phyloP scores from a whole-genome alignment of 2,329 filamentous ascomycete species.

The Fusarium mangiferae region DNA sequence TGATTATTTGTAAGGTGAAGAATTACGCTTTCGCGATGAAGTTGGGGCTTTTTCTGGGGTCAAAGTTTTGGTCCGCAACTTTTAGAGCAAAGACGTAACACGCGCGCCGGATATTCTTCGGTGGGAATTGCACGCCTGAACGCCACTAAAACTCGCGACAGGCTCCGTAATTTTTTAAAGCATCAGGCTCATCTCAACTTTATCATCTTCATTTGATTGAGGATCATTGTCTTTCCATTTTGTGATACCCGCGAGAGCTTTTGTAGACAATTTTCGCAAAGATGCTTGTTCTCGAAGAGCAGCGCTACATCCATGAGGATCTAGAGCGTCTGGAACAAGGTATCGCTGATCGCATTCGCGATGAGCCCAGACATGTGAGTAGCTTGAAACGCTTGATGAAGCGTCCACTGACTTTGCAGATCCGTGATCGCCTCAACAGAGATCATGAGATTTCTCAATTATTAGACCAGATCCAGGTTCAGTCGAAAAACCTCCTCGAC shows the following conservation, averaged over 20 bases:
- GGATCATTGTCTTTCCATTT: background rate
- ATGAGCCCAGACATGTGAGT: conserved; percentile 88
- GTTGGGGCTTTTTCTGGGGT: conserved; percentile 13
- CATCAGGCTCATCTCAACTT: conserved; percentile 31
- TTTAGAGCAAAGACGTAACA: conserved; percentile 28
- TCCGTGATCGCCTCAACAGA: conserved; percentile 86
- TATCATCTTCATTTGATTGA: conserved; percentile 4
- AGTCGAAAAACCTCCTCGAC: conserved; percentile 81
- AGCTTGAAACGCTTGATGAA: background rate
- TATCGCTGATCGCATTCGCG: conserved; percentile 85
- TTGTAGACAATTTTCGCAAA: conserved; percentile 5
- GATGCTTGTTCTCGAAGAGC: conserved; percentile 92
- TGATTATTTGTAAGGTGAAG: background rate
- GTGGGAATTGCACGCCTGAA: conserved; percentile 30
- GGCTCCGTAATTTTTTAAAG: conserved; percentile 44
- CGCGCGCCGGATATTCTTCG: conserved; percentile 47
- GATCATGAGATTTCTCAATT: conserved; percentile 94
- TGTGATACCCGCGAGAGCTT: background rate
- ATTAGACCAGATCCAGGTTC: conserved; percentile 85
- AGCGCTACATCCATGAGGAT: conserved; percentile 95
- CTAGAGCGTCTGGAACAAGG: conserved; percentile 95
- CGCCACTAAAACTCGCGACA: conserved; percentile 44
- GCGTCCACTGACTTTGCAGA: conserved; percentile 60
- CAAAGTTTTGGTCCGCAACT: conserved; percentile 44
- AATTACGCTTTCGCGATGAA: conserved; percentile 25